These are phyloP conservation scores for Plenodomus biglobosus DNA, from an alignment of 2,329 filamentous ascomycete genomes.

Conservation along the genomic window DNA sequence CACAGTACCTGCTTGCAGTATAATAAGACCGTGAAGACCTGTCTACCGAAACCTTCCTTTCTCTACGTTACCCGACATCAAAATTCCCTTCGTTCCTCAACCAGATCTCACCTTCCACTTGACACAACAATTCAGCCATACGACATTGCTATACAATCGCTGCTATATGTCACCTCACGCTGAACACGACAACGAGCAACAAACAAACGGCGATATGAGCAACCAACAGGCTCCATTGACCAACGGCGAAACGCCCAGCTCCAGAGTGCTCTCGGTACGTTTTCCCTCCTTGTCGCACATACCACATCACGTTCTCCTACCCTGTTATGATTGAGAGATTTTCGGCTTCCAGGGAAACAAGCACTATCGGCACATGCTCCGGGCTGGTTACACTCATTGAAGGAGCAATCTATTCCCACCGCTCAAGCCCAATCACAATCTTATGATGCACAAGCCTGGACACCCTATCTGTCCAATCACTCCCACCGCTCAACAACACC, in stretches of 20 bases:
- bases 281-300: neutral
- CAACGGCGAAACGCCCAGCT: constrained; percentile 46
- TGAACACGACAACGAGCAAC: constrained; percentile 16
- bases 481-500: neutral
- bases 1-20: constrained; percentile 26
- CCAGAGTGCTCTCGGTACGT: constrained; percentile 45
- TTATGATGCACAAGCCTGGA: constrained; percentile 12
- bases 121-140: neutral
- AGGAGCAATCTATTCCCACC: constrained; percentile 11
- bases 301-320: neutral
- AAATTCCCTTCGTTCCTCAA: neutral
- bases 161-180: constrained; percentile 39
- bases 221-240: constrained; percentile 34
- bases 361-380: neutral
- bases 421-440: constrained; percentile 6
- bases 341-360: neutral
- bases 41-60: constrained; percentile 5
- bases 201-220: constrained; percentile 36
- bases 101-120: constrained; percentile 1
- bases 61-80: constrained; percentile 9
- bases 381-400: neutral
- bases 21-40: constrained; percentile 24
- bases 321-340: too few species aligned
- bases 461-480: constrained; percentile 11
- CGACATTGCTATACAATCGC: constrained; percentile 8